Percentiles rank a stretch among this genome's conserved stretches.
Evolutionary conservation across 768 basidiomycete species (phyloP).

Genomic region (Lactarius quietus): DNA sequence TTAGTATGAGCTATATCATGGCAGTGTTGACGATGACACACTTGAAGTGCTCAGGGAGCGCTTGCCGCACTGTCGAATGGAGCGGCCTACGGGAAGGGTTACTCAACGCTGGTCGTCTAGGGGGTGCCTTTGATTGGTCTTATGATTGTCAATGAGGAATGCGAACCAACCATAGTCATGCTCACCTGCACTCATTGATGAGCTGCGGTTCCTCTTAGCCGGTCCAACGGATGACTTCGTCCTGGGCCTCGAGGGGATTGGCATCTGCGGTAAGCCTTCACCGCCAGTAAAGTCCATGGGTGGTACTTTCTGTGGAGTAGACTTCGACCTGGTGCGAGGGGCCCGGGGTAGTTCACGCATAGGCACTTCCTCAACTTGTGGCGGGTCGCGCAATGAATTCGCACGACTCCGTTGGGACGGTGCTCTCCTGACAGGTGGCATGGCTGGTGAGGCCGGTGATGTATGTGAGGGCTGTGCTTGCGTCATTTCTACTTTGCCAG

Average conservation of each 20-base stretch:
- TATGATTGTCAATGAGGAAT: too few species aligned
- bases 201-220: neutral
- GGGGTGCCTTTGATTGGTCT: neutral
- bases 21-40: neutral
- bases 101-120: too few species aligned
- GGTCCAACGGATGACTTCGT: neutral
- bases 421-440: too few species aligned
- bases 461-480: too few species aligned
- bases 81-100: neutral
- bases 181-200: neutral
- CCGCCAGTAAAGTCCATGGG: too few species aligned
- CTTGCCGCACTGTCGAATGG: neutral
- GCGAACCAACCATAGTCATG: too few species aligned
- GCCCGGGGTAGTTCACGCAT: neutral
- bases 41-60: conserved; percentile 2
- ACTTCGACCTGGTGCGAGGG: neutral
- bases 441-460: too few species aligned
- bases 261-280: neutral
- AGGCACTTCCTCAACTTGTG: neutral
- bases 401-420: too few species aligned
- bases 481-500: too few species aligned
- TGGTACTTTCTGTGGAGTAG: neutral
- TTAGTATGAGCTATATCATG: neutral
- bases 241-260: neutral
- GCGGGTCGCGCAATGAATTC: too few species aligned